Percentiles rank a stretch among this genome's conserved stretches.
phyloP scores from a whole-genome alignment of 2,329 filamentous ascomycete genomes.

The Massarina eburnea region DNA sequence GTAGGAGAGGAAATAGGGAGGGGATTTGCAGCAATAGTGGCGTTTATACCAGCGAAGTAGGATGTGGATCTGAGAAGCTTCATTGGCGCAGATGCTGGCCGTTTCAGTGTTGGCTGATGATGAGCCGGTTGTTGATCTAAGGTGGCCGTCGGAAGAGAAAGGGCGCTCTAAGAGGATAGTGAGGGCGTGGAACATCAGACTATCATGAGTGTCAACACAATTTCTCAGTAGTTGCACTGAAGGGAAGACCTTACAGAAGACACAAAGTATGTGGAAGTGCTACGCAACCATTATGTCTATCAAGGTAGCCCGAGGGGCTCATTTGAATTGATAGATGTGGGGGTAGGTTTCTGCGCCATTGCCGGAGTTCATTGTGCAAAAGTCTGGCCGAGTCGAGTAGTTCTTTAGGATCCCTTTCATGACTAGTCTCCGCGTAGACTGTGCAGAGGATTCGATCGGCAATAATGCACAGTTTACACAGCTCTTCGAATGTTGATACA shows the following conservation, averaged over 20 bases:
- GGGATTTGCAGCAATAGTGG: slow-evolving; percentile 48
- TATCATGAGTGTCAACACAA: slow-evolving; percentile 16
- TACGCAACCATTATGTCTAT: too few relatives aligned
- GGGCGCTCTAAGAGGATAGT: slow-evolving; percentile 57
- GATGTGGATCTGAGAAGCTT: slow-evolving; percentile 49
- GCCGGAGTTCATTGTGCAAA: slow-evolving; percentile 46
- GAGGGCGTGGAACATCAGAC: slow-evolving; percentile 53
- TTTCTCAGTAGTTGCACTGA: neutral
- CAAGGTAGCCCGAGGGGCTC: neutral
- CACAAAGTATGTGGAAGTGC: neutral
- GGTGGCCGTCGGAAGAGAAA: slow-evolving; percentile 54
- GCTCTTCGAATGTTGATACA: slow-evolving; percentile 46
- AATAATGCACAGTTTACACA: slow-evolving; percentile 41
- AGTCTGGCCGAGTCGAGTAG: slow-evolving; percentile 40
- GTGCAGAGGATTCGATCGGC: slow-evolving; percentile 22
- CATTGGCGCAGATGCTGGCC: slow-evolving; percentile 48
- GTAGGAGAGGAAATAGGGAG: slow-evolving; percentile 59
- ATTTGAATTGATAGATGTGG: slow-evolving; percentile 45
- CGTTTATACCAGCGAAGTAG: slow-evolving; percentile 51
- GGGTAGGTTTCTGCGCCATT: slow-evolving; percentile 48
- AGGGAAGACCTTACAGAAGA: neutral
- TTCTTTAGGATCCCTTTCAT: slow-evolving; percentile 31
- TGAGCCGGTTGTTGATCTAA: slow-evolving; percentile 46
- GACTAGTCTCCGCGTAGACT: slow-evolving; percentile 44
- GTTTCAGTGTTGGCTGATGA: slow-evolving; percentile 47